phyloP scores from a whole-genome alignment of 345 rosid genomes.

The Eutrema heterophyllum region DNA sequence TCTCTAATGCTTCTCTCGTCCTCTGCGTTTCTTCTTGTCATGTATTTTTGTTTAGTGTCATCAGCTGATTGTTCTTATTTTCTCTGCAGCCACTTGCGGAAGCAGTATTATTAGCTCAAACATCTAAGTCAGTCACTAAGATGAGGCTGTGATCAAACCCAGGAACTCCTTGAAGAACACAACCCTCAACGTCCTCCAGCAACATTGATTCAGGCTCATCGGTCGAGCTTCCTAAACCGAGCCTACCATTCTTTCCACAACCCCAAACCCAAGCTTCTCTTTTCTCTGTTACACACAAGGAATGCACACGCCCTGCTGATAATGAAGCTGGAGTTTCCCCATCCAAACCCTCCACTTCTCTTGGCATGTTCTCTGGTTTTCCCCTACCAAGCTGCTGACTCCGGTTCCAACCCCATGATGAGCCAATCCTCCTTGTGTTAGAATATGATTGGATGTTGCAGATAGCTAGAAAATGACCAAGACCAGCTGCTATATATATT shows the following conservation, averaged over 20 bases:
- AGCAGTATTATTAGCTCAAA: slow-evolving; percentile 48
- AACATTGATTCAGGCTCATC: slow-evolving; percentile 64
- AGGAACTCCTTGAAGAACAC: slow-evolving; percentile 55
- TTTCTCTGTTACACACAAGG: slow-evolving; percentile 54
- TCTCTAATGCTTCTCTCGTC: neutral
- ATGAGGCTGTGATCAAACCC: slow-evolving; percentile 84
- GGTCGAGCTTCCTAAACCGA: slow-evolving; percentile 68
- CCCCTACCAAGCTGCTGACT: slow-evolving; percentile 76
- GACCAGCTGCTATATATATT: slow-evolving; percentile 61
- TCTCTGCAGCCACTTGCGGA: slow-evolving; percentile 72
- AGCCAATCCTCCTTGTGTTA: slow-evolving; percentile 33
- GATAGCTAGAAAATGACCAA: slow-evolving; percentile 85
- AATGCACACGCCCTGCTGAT: slow-evolving; percentile 74
- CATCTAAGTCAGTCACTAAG: slow-evolving; percentile 32
- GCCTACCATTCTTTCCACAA: slow-evolving; percentile 78
- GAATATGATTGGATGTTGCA: slow-evolving; percentile 35
- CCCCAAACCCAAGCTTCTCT: slow-evolving; percentile 89
- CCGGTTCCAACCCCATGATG: slow-evolving; percentile 96
- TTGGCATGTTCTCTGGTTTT: slow-evolving; percentile 50
- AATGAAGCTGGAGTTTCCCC: slow-evolving; percentile 48
- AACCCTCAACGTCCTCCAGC: slow-evolving; percentile 52
- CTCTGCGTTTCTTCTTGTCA: neutral
- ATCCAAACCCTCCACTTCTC: slow-evolving; percentile 43
- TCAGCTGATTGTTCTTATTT: slow-evolving; percentile 2
- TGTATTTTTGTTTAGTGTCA: neutral